Percentiles rank a stretch among this genome's conserved stretches.
phyloP scores from a whole-genome alignment of 768 basidiomycete genomes.

The Collybia sordida region DNA sequence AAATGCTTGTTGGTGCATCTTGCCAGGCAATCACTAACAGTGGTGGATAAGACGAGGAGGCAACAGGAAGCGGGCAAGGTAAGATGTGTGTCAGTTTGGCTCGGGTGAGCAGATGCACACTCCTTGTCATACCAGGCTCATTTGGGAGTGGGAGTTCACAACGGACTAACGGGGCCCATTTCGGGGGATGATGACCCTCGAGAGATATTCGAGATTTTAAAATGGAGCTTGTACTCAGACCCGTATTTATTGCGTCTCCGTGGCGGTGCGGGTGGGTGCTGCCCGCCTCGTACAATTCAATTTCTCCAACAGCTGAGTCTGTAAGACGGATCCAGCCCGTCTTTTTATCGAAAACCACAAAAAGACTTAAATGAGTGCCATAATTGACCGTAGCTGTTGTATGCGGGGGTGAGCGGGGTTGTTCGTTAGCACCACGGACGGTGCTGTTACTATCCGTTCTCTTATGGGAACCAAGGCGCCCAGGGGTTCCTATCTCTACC shows the following conservation, averaged over 20 bases:
- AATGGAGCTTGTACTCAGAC: conserved; percentile 16
- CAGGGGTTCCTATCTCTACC: conserved; percentile 35
- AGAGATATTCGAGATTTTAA: conserved; percentile 40
- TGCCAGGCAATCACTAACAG: conserved; percentile 60
- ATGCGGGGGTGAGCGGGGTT: conserved; percentile 26
- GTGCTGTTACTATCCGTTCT: conserved; percentile 42
- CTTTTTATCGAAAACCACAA: conserved; percentile 85
- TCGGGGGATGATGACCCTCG: conserved; percentile 27
- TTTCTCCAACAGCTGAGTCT: conserved; percentile 79
- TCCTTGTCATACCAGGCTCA: conserved; percentile 27
- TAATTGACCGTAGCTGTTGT: conserved; percentile 42
- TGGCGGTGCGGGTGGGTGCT: conserved; percentile 23
- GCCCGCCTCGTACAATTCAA: conserved; percentile 56
- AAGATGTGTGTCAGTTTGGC: conserved; percentile 70
- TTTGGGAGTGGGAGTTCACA: conserved; percentile 45
- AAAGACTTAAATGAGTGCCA: conserved; percentile 74
- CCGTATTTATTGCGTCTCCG: conserved; percentile 9
- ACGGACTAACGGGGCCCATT: conserved; percentile 52
- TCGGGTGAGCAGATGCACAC: conserved; percentile 65
- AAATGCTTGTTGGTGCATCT: conserved; percentile 52
- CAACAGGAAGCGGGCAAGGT: conserved; percentile 64
- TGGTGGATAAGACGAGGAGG: conserved; percentile 45
- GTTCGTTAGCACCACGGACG: conserved; percentile 29
- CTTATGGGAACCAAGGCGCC: conserved; percentile 33
- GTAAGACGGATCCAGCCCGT: conserved; percentile 79